Conservation (phyloP, 1,284 basidiomycete species). For the Microbotryum violaceum region DNA sequence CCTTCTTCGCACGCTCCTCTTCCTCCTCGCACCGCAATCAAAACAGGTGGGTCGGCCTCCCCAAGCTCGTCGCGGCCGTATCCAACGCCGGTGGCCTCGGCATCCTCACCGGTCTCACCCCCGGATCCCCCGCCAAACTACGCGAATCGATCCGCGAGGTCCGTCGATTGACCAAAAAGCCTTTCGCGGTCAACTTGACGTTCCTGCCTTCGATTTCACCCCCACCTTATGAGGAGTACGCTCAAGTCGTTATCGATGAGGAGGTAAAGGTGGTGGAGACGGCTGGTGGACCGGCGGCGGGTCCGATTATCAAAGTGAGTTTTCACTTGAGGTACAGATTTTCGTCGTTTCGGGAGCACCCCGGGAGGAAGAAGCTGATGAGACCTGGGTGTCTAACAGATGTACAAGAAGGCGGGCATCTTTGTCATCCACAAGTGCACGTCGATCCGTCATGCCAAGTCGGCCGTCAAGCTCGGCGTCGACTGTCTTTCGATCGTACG, state of each 20-base stretch:
- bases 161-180: conserved; percentile 57
- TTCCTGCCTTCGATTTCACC: conserved; percentile 81
- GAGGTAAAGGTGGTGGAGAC: conserved; percentile 87
- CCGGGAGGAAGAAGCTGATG: no score
- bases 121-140: conserved; percentile 70
- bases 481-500: neutral
- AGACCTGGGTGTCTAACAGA: neutral
- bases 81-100: conserved; percentile 81
- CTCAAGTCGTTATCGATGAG: conserved; percentile 68
- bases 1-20: neutral
- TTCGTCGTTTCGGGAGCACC: no score
- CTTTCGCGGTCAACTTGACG: conserved; percentile 88
- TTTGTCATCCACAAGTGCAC: conserved; percentile 34
- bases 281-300: conserved; percentile 52
- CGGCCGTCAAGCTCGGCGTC: conserved; percentile 42
- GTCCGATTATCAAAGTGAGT: conserved; percentile 25
- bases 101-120: conserved; percentile 77
- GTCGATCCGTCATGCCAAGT: conserved; percentile 64
- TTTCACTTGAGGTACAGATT: no score
- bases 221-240: conserved; percentile 65
- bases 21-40: neutral
- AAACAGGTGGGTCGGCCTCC: conserved; percentile 62
- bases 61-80: conserved; percentile 66
- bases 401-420: conserved; percentile 30
- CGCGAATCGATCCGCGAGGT: conserved; percentile 64